Conservation (phyloP, 2,329 filamentous ascomycete genomes). For the Fusarium sp. region DNA sequence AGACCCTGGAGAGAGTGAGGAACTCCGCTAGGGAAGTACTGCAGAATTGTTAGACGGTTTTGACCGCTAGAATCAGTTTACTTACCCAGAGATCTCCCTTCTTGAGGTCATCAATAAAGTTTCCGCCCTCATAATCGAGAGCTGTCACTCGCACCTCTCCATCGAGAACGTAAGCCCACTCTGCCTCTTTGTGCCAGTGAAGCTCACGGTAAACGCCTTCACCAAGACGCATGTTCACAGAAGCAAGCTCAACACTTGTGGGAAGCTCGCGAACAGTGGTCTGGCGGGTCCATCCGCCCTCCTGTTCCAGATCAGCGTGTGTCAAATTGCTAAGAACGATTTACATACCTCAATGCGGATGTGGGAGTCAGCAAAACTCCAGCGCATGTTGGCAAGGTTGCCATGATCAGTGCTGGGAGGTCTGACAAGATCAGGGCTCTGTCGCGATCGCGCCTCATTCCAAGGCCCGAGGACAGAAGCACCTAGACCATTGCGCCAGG, state of each 20-base stretch:
- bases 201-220: constrained; percentile 79
- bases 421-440: constrained; percentile 77
- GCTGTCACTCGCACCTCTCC: constrained; percentile 78
- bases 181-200: constrained; percentile 84
- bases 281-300: constrained; percentile 81
- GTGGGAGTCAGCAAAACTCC: constrained; percentile 75
- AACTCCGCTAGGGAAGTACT: constrained; percentile 80
- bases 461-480: constrained; percentile 75
- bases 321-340: fast-evolving
- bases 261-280: constrained; percentile 74
- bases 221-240: constrained; percentile 82
- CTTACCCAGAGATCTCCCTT: constrained; percentile 74
- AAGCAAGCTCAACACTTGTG: constrained; percentile 75
- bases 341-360: constrained; percentile 68
- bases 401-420: constrained; percentile 80
- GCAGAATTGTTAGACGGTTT: fast-evolving
- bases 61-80: fast-evolving
- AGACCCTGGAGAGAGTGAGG: constrained; percentile 82
- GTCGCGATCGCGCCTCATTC: constrained; percentile 73
- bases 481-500: constrained; percentile 72
- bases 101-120: constrained; percentile 79
- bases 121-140: constrained; percentile 79
- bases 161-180: constrained; percentile 80
- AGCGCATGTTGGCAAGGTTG: constrained; percentile 76
- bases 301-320: constrained; percentile 54